Evolutionary conservation across 768 basidiomycete species (phyloP).

Genomic region (Lyophyllum atratum): DNA sequence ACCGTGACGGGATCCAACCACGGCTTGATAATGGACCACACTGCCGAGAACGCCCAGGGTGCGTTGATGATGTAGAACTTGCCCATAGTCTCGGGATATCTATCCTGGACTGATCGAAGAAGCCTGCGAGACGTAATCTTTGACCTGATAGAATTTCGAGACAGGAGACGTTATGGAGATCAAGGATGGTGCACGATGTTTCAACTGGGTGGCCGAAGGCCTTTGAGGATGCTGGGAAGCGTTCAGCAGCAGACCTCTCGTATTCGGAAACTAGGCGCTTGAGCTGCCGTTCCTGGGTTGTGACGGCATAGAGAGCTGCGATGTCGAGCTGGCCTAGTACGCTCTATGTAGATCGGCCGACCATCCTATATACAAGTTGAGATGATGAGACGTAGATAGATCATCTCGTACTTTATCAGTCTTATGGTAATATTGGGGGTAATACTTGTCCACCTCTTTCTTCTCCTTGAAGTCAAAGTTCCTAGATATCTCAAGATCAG

Average conservation of each 20-base stretch:
- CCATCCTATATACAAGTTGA: constrained; percentile 63
- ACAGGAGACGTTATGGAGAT: constrained; percentile 74
- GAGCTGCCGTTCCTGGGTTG: constrained; percentile 86
- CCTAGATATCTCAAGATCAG: constrained; percentile 35
- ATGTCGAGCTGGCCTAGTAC: constrained; percentile 89
- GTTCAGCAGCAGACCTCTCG: constrained; percentile 81
- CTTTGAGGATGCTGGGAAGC: constrained; percentile 76
- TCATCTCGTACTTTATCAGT: constrained; percentile 73
- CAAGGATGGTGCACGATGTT: constrained; percentile 97
- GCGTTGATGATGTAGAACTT: constrained; percentile 99
- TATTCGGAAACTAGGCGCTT: constrained; percentile 91
- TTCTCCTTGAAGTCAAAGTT: constrained; percentile 89
- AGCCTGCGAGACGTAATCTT: constrained; percentile 84
- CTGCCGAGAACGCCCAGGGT: constrained; percentile 87
- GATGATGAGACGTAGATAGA: background rate
- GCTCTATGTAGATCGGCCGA: constrained; percentile 93
- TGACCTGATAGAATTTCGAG: constrained; percentile 85
- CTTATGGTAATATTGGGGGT: constrained; percentile 97
- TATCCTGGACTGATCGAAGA: constrained; percentile 82
- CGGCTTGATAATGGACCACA: constrained; percentile 87
- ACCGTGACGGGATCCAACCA: constrained; percentile 97
- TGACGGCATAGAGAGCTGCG: constrained; percentile 75
- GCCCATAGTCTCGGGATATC: constrained; percentile 95
- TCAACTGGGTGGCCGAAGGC: constrained; percentile 86
- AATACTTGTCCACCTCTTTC: constrained; percentile 83